Base-by-base conservation (phyloP, 2,329 filamentous ascomycete genomes). In the Paracorniculantispora psalliotae region DNA sequence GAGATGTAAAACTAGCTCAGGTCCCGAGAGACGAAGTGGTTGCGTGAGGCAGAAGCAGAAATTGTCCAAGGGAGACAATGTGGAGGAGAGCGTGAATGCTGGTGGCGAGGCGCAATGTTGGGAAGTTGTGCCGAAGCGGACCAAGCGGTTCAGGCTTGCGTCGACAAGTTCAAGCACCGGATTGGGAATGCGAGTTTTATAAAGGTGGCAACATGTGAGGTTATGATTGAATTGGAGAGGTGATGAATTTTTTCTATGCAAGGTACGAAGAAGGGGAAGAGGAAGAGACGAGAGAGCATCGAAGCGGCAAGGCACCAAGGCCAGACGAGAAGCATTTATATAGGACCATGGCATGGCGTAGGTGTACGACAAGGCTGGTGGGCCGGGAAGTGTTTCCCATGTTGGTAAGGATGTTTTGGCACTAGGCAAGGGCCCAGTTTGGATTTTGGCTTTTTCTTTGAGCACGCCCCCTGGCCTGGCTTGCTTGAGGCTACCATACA, bases 301-400 rank as follows among this genome's bases (percentile, higher is more conserved):
- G 41, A 56, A 30, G 48, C n/a, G 53, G 59, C 59, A 47, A 57
- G 59, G 59, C 59, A 60, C 51, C 59, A 60, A 57, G 47, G 53
- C 48, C 44, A 48, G 59, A 35, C 35, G 21, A 30, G 46, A 54
- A 33, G 57, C 43, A 59, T 47, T 49, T 59, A 59, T 59, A 59
- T 52, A 52, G 43, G 30, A 41, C 30, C 17, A 57, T 19, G 23
- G 33, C 17, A 57, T 19, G 23, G 47, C 26, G 47, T 58, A 19
- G 17, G 35, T 15, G 47, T 58, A 19, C 55, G 19, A 46, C 47
- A 58, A 37, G 47, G 47, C 37, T 57, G 25, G 44, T 57, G 44
- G 54, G 54, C 54, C 44, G 43, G 43, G 33, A n/a, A 19, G 39
- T 19, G 41, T 19, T 25, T 56, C 30, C 41, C 50, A 43, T 53